phyloP scores from a whole-genome alignment of 2,329 filamentous ascomycete species.

The Exophiala aquamarina region DNA sequence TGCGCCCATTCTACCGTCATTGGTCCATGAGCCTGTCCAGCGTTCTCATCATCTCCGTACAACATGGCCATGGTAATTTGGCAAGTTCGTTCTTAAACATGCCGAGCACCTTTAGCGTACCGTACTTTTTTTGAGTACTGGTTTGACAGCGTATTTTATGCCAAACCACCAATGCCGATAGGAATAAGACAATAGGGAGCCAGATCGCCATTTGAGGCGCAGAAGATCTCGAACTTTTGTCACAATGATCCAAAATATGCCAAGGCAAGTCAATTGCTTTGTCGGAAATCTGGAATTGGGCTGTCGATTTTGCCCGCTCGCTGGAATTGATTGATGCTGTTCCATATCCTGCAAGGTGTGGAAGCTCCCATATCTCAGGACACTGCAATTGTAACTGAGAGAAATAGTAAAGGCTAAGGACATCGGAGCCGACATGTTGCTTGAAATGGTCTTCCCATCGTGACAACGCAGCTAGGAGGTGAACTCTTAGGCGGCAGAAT shows the following conservation, averaged over 20 bases:
- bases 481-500: neutral
- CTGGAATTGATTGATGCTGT: neutral
- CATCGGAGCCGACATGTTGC: neutral
- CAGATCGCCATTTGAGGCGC: neutral
- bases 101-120: neutral
- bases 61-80: neutral
- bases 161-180: conserved; percentile 1
- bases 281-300: neutral
- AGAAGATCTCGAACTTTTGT: neutral
- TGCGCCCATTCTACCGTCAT: too few species aligned
- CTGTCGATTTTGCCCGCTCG: neutral
- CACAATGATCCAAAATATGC: neutral
- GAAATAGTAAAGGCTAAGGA: neutral
- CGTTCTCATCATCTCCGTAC: neutral
- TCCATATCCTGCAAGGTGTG: neutral
- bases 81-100: neutral
- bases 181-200: neutral
- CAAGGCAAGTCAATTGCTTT: neutral
- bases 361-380: neutral
- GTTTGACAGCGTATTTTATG: neutral
- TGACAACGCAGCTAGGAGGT: neutral
- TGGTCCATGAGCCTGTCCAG: neutral
- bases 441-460: neutral
- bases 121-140: neutral
- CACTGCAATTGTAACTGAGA: neutral